Evolutionary conservation across 129 eudicot species (phyloP).

Genomic region (Oenanthe sinensis): DNA sequence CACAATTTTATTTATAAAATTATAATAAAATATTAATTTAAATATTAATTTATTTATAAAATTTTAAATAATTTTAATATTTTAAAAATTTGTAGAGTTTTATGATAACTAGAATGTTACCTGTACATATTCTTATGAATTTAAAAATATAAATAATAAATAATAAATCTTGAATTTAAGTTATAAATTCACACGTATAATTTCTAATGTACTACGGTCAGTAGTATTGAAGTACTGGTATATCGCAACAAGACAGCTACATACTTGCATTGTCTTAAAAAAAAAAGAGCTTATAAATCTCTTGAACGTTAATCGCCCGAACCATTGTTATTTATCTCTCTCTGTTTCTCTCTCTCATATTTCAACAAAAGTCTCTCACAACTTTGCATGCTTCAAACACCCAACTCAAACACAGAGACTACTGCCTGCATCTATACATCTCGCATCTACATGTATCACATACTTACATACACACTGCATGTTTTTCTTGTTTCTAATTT

Average conservation of each 20-base stretch:
- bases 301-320: background rate
- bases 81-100: too few relatives aligned
- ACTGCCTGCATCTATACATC: background rate
- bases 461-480: conserved; percentile 9
- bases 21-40: too few relatives aligned
- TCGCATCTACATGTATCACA: background rate
- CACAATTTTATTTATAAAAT: too few relatives aligned
- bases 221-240: too few relatives aligned
- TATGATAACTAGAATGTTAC: too few relatives aligned
- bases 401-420: background rate
- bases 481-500: conserved; percentile 3
- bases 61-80: too few relatives aligned
- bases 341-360: conserved; percentile 2
- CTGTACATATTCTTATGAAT: too few relatives aligned
- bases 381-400: conserved; percentile 20
- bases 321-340: background rate
- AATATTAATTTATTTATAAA: too few relatives aligned
- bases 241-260: background rate
- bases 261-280: conserved; percentile 11
- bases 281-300: background rate
- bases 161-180: too few relatives aligned
- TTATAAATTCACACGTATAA: too few relatives aligned
- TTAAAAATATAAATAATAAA: too few relatives aligned
- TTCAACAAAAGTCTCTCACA: background rate
- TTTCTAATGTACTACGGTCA: too few relatives aligned